phyloP scores from a whole-genome alignment of 352 stramenopile species.

The Lagenidium giganteum region DNA sequence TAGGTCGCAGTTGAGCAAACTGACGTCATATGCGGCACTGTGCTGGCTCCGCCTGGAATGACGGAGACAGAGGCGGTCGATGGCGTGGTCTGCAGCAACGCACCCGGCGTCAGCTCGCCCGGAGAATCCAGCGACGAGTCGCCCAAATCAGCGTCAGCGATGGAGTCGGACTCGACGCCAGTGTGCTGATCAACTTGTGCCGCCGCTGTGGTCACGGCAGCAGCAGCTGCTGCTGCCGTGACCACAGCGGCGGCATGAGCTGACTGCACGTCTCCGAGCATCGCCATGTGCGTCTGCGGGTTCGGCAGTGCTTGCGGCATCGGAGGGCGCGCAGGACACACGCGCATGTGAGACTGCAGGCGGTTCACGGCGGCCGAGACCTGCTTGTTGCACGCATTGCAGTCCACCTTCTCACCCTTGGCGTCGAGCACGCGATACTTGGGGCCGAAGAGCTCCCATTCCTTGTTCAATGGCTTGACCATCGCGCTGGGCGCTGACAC shows the following conservation, averaged over 20 bases:
- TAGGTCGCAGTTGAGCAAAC: neutral
- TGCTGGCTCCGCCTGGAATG: too few relatives aligned
- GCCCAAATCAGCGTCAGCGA: neutral
- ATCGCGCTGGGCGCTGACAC: slow-evolving; percentile 19
- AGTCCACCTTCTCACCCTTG: slow-evolving; percentile 62
- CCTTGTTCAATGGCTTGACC: slow-evolving; percentile 56
- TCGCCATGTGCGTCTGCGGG: neutral
- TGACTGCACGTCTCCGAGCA: too few relatives aligned
- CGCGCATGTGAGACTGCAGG: slow-evolving; percentile 57
- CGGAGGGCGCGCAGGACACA: slow-evolving; percentile 33
- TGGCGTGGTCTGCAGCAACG: neutral
- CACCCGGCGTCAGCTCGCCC: neutral
- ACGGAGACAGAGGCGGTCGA: neutral
- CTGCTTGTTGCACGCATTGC: slow-evolving; percentile 55
- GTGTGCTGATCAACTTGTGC: too few relatives aligned
- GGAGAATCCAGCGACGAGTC: slow-evolving; percentile 1
- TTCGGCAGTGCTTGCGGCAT: slow-evolving; percentile 5
- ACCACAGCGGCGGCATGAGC: too few relatives aligned
- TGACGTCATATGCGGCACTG: too few relatives aligned
- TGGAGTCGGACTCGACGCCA: too few relatives aligned
- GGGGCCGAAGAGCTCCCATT: slow-evolving; percentile 61
- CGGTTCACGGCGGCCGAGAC: slow-evolving; percentile 56
- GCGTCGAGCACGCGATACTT: slow-evolving; percentile 48
- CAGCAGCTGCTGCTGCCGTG: neutral
- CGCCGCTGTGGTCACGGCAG: neutral